Evolutionary conservation across 306 rosid species (phyloP).

Genomic region (Quercus bicolor): DNA sequence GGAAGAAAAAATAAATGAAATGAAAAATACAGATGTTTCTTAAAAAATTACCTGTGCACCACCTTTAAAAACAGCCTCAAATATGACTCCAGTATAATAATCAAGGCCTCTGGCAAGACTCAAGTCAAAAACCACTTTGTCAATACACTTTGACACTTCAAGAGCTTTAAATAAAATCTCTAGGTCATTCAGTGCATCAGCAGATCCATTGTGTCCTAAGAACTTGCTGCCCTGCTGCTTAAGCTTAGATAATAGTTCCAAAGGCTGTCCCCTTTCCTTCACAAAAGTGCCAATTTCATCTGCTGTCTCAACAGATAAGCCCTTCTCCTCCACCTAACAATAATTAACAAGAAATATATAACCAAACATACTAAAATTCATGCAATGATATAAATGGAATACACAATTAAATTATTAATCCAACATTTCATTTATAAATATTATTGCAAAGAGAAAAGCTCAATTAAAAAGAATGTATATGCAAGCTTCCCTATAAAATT

Average conservation of each 20-base stretch:
- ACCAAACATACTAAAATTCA: slow-evolving; percentile 4
- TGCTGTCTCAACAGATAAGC: slow-evolving; percentile 69
- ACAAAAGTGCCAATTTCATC: slow-evolving; percentile 76
- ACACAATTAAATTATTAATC: neutral
- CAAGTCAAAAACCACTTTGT: slow-evolving; percentile 82
- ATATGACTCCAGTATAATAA: slow-evolving; percentile 93
- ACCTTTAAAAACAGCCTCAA: slow-evolving; percentile 88
- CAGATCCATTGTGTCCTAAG: slow-evolving; percentile 48
- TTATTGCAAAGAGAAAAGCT: too few species aligned
- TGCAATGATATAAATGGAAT: neutral
- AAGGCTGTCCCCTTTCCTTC: slow-evolving; percentile 78
- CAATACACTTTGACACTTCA: slow-evolving; percentile 63
- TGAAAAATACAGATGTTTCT: neutral
- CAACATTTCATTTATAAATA: neutral
- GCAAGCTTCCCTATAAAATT: too few species aligned
- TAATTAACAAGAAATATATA: slow-evolving; percentile 15
- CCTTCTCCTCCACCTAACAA: slow-evolving; percentile 86
- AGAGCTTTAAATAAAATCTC: slow-evolving; percentile 77
- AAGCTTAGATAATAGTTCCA: slow-evolving; percentile 62
- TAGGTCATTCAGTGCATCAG: slow-evolving; percentile 70
- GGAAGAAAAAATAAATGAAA: neutral
- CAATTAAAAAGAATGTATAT: too few species aligned
- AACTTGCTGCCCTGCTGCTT: slow-evolving; percentile 68
- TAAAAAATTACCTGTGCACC: slow-evolving; percentile 64
- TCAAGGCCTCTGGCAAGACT: slow-evolving; percentile 98